phyloP scores from a whole-genome alignment of 73 alveolate genomes.

The Paramecium primaurelia region DNA sequence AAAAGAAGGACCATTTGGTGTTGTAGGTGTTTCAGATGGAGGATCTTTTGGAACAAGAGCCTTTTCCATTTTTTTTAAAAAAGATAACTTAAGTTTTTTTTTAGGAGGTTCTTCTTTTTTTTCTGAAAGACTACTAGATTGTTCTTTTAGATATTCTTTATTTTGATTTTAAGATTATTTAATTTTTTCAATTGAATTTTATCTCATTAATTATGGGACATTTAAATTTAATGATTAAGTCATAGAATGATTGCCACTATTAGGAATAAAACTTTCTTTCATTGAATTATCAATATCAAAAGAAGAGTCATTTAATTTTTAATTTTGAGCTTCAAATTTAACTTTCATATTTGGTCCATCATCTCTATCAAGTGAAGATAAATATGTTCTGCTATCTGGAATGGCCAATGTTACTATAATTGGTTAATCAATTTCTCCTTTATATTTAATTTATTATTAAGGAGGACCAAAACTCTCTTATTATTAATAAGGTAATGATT shows the following conservation, averaged over 20 bases:
- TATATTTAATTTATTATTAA: background rate
- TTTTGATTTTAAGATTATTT: background rate
- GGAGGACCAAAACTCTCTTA: background rate
- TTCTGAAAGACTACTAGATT: background rate
- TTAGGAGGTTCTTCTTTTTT: background rate
- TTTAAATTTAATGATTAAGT: background rate
- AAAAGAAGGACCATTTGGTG: background rate
- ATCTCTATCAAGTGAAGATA: background rate
- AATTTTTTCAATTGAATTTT: background rate
- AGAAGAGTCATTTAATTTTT: constrained; percentile 39
- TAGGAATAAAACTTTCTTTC: background rate
- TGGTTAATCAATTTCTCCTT: background rate
- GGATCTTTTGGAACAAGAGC: background rate
- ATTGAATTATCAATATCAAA: constrained; percentile 20
- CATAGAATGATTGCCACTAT: background rate
- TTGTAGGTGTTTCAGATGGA: background rate
- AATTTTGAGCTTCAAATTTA: background rate
- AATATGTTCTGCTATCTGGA: background rate
- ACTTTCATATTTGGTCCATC: constrained; percentile 21
- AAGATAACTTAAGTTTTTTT: constrained; percentile 4
- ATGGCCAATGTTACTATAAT: background rate
- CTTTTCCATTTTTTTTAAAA: constrained; percentile 11
- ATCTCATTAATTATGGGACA: background rate
- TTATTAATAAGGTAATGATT: background rate
- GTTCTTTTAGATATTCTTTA: background rate